Evolutionary conservation across 345 rosid species (phyloP).

Genomic region (Syzygium aromaticum): DNA sequence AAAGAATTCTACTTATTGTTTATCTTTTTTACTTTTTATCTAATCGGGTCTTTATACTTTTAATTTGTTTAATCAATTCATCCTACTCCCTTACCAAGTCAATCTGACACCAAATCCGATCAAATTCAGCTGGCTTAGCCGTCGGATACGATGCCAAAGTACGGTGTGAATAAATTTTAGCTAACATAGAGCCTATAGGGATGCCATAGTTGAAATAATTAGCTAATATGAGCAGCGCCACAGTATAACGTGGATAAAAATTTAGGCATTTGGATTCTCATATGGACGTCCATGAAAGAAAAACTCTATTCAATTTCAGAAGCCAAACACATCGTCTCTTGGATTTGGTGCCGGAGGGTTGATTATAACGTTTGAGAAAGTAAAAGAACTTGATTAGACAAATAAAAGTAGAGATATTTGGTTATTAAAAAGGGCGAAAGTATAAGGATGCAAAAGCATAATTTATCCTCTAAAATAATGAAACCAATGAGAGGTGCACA

Average conservation of each 20-base stretch:
- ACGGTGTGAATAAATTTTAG: neutral
- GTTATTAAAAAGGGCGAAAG: neutral
- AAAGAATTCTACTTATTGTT: neutral
- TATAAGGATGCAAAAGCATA: neutral
- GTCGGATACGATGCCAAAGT: neutral
- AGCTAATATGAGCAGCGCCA: no score
- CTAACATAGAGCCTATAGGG: neutral
- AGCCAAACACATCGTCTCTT: neutral
- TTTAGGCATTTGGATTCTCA: neutral
- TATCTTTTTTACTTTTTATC: neutral
- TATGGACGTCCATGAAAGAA: neutral
- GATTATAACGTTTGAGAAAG: neutral
- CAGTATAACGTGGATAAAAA: neutral
- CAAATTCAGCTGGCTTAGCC: neutral
- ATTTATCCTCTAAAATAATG: neutral
- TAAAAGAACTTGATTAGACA: neutral
- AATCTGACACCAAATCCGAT: neutral
- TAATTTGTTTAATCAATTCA: neutral
- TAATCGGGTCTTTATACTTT: neutral
- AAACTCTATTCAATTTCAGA: neutral
- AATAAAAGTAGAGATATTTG: neutral
- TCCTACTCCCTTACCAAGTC: neutral
- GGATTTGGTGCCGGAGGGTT: neutral
- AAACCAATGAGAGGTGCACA: neutral
- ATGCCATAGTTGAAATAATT: neutral